Percentiles rank a stretch among this genome's conserved stretches.
Conservation (phyloP, 345 rosid genomes). For the Populus simonii region DNA sequence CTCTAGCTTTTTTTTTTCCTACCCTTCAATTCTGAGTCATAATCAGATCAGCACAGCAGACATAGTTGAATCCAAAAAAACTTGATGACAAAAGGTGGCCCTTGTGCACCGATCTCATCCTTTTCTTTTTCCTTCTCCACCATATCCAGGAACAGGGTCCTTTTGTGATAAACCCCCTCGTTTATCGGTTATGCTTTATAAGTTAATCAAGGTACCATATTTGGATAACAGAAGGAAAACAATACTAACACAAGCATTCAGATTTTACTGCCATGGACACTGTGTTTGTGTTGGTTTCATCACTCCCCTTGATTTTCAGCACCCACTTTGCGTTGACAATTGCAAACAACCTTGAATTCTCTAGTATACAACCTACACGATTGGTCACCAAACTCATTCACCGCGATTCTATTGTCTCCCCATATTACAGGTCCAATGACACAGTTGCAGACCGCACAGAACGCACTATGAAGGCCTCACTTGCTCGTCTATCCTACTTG, state of each 20-base stretch:
- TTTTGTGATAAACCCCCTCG: too few species aligned
- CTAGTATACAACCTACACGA: background rate
- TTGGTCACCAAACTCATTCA: constrained; percentile 27
- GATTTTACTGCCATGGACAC: background rate
- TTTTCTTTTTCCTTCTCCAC: background rate
- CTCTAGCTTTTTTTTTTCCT: background rate
- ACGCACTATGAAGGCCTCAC: constrained; percentile 26
- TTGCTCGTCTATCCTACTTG: constrained; percentile 29
- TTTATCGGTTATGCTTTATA: too few species aligned
- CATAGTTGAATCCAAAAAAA: too few species aligned
- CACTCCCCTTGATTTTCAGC: background rate
- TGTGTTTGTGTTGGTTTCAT: background rate
- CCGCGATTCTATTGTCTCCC: constrained; percentile 31
- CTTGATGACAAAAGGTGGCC: too few species aligned
- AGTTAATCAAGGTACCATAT: background rate
- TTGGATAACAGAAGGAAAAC: background rate
- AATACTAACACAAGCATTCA: background rate
- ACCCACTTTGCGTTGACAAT: background rate
- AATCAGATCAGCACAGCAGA: background rate
- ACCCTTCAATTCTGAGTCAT: background rate
- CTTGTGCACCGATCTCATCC: too few species aligned
- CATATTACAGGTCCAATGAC: constrained; percentile 22
- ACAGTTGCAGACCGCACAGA: constrained; percentile 17
- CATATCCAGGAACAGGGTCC: background rate
- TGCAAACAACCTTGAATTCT: background rate